Percentiles rank a stretch among this genome's conserved stretches.
Conservation (phyloP, 495 filamentous ascomycete species). For the Bathelium albidoporum region DNA sequence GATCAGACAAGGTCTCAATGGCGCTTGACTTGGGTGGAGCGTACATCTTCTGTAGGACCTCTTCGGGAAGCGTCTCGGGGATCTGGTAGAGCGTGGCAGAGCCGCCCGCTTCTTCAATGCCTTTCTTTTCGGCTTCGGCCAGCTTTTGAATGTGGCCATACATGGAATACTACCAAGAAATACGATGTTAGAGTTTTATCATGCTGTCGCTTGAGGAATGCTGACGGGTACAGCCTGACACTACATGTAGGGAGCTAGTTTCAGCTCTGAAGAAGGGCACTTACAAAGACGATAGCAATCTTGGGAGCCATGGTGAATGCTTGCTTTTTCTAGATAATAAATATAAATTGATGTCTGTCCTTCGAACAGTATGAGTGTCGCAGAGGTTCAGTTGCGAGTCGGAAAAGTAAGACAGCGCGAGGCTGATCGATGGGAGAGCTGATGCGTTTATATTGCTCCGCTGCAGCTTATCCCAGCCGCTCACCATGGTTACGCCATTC, state of each 20-base stretch:
- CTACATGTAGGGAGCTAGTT: background rate
- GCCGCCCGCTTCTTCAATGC: constrained; percentile 82
- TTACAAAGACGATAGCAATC: constrained; percentile 81
- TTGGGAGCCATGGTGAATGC: constrained; percentile 71
- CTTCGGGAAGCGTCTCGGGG: constrained; percentile 73
- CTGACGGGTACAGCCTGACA: background rate
- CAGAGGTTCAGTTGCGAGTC: background rate
- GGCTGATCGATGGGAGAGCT: background rate
- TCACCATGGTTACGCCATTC: background rate
- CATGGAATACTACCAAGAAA: constrained; percentile 68
- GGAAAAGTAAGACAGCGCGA: background rate
- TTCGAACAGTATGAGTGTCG: too few relatives aligned
- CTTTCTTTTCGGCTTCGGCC: constrained; percentile 81
- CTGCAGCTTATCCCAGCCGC: background rate
- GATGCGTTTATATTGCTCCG: background rate
- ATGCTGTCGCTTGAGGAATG: background rate
- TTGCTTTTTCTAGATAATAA: background rate
- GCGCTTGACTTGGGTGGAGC: constrained; percentile 63
- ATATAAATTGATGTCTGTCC: too few relatives aligned
- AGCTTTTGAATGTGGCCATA: constrained; percentile 84
- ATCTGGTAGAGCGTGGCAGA: constrained; percentile 74
- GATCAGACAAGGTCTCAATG: constrained; percentile 54
- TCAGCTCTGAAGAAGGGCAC: constrained; percentile 24
- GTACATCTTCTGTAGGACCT: constrained; percentile 80
- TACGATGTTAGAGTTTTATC: constrained; percentile 2